A percentile compares a stretch with the other conserved stretches of the same genome.
phyloP scores from a whole-genome alignment of 2,329 filamentous ascomycete genomes.

The Seiridium cupressi region DNA sequence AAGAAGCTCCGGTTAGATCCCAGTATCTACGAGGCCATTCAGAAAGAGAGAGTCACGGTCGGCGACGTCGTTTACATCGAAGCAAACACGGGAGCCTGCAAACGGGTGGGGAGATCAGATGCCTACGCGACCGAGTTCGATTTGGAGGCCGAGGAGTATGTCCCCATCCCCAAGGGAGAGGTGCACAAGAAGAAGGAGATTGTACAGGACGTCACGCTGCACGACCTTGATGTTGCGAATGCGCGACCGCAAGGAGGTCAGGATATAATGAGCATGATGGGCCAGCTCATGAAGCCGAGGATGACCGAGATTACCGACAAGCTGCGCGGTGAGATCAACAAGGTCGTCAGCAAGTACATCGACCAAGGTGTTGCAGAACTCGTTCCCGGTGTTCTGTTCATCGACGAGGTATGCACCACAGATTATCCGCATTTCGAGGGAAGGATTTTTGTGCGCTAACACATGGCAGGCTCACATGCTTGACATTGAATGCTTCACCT shows the following conservation, averaged over 20 bases:
- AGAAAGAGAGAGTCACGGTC: slow-evolving; percentile 94
- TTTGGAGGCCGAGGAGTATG: slow-evolving; percentile 97
- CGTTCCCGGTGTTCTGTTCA: slow-evolving; percentile 97
- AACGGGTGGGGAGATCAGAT: slow-evolving; percentile 92
- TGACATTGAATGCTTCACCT: slow-evolving; percentile 98
- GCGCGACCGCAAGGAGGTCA: slow-evolving; percentile 93
- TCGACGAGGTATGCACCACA: slow-evolving; percentile 76
- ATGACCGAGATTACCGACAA: slow-evolving; percentile 99
- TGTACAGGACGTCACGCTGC: slow-evolving; percentile 95
- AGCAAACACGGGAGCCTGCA: slow-evolving; percentile 97
- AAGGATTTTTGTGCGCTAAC: slow-evolving; percentile 1
- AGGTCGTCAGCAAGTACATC: slow-evolving; percentile 98
- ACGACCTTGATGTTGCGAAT: slow-evolving; percentile 95
- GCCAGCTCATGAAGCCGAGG: slow-evolving; percentile 98
- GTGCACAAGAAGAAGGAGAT: slow-evolving; percentile 99
- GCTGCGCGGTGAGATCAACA: slow-evolving; percentile 93
- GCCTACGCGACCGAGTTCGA: slow-evolving; percentile 99
- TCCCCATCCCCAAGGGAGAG: slow-evolving; percentile 96
- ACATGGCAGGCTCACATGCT: slow-evolving; percentile 88
- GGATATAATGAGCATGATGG: slow-evolving; percentile 99
- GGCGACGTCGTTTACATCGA: slow-evolving; percentile 99
- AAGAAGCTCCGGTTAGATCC: slow-evolving; percentile 97
- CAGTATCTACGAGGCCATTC: slow-evolving; percentile 98
- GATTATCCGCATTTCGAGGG: slow-evolving; percentile 7
- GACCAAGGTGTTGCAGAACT: slow-evolving; percentile 97